These are phyloP conservation scores for Hsuehochloa calcarea DNA, from an alignment of 176 grass and related monocot species.

Conservation along the genomic window DNA sequence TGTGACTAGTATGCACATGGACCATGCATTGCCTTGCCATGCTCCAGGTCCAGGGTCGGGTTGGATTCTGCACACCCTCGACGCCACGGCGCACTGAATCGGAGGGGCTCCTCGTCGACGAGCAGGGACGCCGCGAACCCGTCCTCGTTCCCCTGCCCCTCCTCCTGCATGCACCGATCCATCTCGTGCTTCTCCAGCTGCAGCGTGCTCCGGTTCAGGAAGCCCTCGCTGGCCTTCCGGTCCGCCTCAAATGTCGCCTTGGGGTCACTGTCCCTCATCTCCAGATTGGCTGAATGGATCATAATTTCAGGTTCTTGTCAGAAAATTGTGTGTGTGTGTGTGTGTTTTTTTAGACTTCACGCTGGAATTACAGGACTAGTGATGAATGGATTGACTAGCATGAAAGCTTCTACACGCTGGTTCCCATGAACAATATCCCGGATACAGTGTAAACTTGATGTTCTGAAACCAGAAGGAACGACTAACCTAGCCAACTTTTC, in stretches of 20 bases:
- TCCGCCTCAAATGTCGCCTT: constrained; percentile 41
- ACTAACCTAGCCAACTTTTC: constrained; percentile 20
- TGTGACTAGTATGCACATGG: neutral
- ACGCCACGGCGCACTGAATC: neutral
- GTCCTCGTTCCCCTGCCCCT: neutral
- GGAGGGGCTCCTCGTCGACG: neutral
- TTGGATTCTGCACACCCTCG: constrained; percentile 30
- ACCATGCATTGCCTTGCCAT: constrained; percentile 5
- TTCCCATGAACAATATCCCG: neutral
- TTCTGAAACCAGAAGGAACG: neutral
- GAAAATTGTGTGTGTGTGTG: no score
- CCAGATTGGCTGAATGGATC: constrained; percentile 52
- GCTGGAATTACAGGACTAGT: neutral
- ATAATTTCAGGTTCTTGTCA: constrained; percentile 20
- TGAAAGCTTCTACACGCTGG: neutral
- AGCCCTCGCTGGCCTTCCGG: constrained; percentile 27
- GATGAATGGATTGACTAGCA: neutral
- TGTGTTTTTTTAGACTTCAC: no score
- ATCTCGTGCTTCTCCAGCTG: constrained; percentile 2
- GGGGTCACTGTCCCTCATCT: constrained; percentile 41
- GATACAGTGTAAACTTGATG: neutral
- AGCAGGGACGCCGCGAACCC: neutral
- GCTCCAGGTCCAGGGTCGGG: constrained; percentile 14
- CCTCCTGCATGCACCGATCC: neutral
- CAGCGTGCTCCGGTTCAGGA: constrained; percentile 19